These are phyloP conservation scores for Russula dissimulans DNA, from an alignment of 768 basidiomycete species.

Conservation along the genomic window DNA sequence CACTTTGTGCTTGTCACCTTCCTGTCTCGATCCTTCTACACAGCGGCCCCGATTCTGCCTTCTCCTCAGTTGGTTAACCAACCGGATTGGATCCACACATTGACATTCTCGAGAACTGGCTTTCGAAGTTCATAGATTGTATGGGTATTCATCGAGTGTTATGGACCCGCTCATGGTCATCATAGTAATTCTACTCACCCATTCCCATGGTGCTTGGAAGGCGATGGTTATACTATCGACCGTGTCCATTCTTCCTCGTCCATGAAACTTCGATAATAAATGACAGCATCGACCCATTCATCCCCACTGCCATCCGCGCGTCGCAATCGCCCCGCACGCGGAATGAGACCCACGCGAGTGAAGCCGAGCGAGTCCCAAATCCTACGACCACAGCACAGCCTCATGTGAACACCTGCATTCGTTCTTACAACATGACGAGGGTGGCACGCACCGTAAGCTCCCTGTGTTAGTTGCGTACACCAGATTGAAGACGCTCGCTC, in stretches of 20 bases:
- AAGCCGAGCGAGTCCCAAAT: slow-evolving; percentile 85
- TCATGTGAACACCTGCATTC: neutral
- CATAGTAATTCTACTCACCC: no score
- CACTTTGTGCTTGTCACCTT: neutral
- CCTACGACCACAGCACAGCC: slow-evolving; percentile 26
- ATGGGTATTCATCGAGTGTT: neutral
- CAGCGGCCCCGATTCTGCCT: neutral
- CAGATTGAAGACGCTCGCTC: slow-evolving; percentile 81
- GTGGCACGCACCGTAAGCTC: slow-evolving; percentile 45
- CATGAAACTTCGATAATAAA: slow-evolving; percentile 73
- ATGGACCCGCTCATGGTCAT: neutral
- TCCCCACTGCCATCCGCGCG: slow-evolving; percentile 62
- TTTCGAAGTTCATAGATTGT: neutral
- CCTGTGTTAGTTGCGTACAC: slow-evolving; percentile 82
- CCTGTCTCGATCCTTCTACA: neutral
- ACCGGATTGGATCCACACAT: no score
- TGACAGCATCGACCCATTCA: slow-evolving; percentile 82
- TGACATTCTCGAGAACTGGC: no score
- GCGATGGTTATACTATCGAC: neutral
- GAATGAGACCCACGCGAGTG: slow-evolving; percentile 66
- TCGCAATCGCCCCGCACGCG: slow-evolving; percentile 62
- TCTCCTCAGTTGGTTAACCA: neutral
- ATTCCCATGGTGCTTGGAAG: neutral
- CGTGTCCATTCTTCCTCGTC: slow-evolving; percentile 23
- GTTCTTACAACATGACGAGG: neutral